Evolutionary conservation across 2,329 filamentous ascomycete species (phyloP), one percentile per base, ranked within the genome.

Genomic region (Zelopaecilomyces penicillatus): DNA sequence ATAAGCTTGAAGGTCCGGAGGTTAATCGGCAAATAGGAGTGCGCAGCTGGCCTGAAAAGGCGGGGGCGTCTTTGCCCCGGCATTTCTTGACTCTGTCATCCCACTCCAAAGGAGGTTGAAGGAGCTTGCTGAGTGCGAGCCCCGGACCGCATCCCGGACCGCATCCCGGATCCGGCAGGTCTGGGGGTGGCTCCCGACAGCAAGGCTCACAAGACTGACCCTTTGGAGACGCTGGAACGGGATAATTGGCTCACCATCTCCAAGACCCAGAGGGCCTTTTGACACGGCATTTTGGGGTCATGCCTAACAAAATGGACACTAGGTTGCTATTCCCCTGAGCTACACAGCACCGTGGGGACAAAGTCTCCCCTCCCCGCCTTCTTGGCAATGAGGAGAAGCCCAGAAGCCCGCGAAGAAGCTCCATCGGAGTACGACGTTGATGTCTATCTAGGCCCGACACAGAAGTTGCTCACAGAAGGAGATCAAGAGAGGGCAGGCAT

Each of bases 121-220:
- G 19, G 19, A 19, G 19, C 19, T 19, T 19, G 19, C 19, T 19
- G 19, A 19, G 19, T 19, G 19, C 19, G 19, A 37, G 27, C 42
- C 19, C 42, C 45, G 45, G 45, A 37, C 33, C 26, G 26, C 34
- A 32, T 8, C 19, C 42, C 45, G 45, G 45, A 37, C 33, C 26
- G 26, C 34, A 32, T 8, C 34, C 45, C 45, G 38, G 45, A 47
- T 47, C 30, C 31, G 45, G 45, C 42, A 47, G 45, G 45, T 47
- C 45, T 12, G 11, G n/a, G n/a, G 37, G 29, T 28, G 37, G n/a
- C 11, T 38, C 37, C 26, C 5, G 5, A 38, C 37, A 38, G n/a
- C 34, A 36, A 36, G 12, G 9, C 37, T 31, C 36, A 28, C 37
- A 35, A 26, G 36, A 33, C 3, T 19, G 32, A 29, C 38, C 7